Base-by-base conservation (phyloP, 306 rosid genomes). In the Hippophae gyantsensis region DNA sequence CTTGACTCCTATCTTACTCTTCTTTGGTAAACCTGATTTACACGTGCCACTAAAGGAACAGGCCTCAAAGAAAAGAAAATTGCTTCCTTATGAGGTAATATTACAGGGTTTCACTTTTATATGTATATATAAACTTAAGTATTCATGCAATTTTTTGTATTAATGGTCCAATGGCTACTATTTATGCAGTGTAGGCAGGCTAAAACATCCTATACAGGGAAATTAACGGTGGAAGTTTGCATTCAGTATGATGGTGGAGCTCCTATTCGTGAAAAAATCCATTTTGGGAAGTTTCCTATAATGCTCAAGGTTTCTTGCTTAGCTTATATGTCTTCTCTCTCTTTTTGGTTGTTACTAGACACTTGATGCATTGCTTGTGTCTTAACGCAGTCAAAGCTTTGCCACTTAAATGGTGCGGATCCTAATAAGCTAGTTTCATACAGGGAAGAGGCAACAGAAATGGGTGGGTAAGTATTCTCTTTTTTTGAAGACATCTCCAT, bases 371-470 rank as follows among this genome's bases (percentile, higher is more conserved):
- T 53, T 60, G 46, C 23, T 43, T 61, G 42, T 42, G 50, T 68
- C 38, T 57, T 56, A 69, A 45, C 74, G 84, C 84, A 92, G 98
- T 92, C 98, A 58, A 92, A 87, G 70, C 63, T 70, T 69, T 92
- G 98, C 74, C 67, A 83, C 76, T 75, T 92, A 75, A 81, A 83
- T 69, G 86, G 71, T 68, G 79, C 71, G 49, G 64, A 70, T 78
- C 88, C 93, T 52, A 58, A 47, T 43, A 77, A 83, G 68, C 84
- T 92, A 48, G 83, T 84, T 67, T 76, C 89, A 32, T 67, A 10
- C 80, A 87, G 66, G 73, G 98, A 92, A 78, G 98, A 92, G 79
- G 74, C 95, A 46, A 74, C 98, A 1, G 98, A 92, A 77, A 85
- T 92, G 96, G 98, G 98, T 46, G 98, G 98, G 98, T 87, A 79